phyloP scores from a whole-genome alignment of 805 yeast genomes.

The Lachancea meyersii region DNA sequence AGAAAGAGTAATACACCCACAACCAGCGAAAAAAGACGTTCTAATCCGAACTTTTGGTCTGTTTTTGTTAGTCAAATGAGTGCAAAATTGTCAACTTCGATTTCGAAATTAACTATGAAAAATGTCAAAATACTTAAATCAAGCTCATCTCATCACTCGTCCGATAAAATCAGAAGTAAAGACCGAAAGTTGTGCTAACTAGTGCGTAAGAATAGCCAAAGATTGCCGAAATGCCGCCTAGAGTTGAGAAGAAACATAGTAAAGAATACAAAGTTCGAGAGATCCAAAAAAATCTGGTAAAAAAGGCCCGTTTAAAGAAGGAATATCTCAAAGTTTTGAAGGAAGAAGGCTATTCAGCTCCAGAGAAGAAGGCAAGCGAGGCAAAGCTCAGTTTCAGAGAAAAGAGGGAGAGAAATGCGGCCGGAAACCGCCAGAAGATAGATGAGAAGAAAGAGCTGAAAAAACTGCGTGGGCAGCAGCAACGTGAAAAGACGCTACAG shows the following conservation, averaged over 20 bases:
- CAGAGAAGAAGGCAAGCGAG: conserved; percentile 34
- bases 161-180: background rate
- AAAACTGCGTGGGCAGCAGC: conserved; percentile 32
- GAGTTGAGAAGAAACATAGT: conserved; percentile 28
- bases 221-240: conserved; percentile 4
- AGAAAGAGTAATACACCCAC: too few relatives aligned
- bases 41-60: background rate
- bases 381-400: conserved; percentile 16
- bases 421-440: conserved; percentile 24
- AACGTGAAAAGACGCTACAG: conserved; percentile 30
- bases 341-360: conserved; percentile 56
- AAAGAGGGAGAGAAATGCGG: conserved; percentile 19
- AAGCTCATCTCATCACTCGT: background rate
- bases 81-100: background rate
- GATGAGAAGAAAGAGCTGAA: conserved; percentile 34
- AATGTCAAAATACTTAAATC: background rate
- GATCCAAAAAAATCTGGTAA: conserved; percentile 69
- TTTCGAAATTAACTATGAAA: background rate
- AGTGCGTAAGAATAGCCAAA: background rate
- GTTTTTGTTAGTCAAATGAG: background rate
- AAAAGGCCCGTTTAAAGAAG: conserved; percentile 74
- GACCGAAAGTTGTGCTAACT: background rate
- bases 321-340: conserved; percentile 74
- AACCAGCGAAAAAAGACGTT: background rate
- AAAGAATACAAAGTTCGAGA: conserved; percentile 45